Percentiles rank a stretch among this genome's conserved stretches.
Conservation (phyloP, 768 basidiomycete species). For the Leccinum imitatum region DNA sequence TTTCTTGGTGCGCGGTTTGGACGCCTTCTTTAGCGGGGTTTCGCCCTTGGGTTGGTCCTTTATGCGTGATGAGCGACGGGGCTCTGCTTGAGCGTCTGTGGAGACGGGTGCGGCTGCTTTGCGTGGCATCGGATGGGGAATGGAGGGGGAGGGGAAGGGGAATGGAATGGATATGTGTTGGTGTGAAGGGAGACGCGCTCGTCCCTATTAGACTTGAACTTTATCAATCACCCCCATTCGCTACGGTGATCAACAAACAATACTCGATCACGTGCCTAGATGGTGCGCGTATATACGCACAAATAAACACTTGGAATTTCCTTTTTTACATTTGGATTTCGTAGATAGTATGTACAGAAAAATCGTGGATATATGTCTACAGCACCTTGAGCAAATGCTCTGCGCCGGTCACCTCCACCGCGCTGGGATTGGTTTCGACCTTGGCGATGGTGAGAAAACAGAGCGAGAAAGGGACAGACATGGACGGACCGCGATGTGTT, state of each 20-base stretch:
- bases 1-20: constrained; percentile 60
- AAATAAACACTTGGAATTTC: constrained; percentile 20
- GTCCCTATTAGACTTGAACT: constrained; percentile 32
- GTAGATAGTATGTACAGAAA: background rate
- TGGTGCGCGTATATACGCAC: constrained; percentile 31
- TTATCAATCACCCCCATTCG: constrained; percentile 27
- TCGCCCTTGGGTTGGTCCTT: constrained; percentile 66
- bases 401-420: constrained; percentile 12
- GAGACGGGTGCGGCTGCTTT: constrained; percentile 56
- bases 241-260: constrained; percentile 35
- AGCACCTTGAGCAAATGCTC: constrained; percentile 13
- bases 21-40: constrained; percentile 52
- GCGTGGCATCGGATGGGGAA: constrained; percentile 54
- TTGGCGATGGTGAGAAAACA: constrained; percentile 1
- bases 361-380: constrained; percentile 5
- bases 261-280: constrained; percentile 32
- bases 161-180: background rate
- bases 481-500: constrained; percentile 55
- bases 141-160: constrained; percentile 3
- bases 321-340: background rate
- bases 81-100: constrained; percentile 39
- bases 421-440: constrained; percentile 15
- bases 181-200: constrained; percentile 32
- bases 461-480: background rate
- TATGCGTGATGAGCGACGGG: constrained; percentile 74